Conservation (phyloP, 2,329 filamentous ascomycete species). For the Calonectria fujianensis region DNA sequence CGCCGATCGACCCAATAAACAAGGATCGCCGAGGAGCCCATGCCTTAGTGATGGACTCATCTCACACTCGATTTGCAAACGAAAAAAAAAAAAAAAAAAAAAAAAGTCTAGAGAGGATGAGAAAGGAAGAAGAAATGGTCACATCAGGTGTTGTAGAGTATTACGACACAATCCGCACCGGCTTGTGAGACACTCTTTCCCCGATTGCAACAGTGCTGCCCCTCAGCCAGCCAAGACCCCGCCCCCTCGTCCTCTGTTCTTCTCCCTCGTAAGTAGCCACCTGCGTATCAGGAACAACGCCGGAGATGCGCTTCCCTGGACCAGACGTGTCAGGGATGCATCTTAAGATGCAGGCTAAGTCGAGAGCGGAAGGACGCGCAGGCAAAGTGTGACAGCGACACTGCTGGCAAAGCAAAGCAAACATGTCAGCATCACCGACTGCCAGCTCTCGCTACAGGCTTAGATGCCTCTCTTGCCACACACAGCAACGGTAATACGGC, state of each 20-base stretch:
- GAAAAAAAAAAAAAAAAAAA: not conserved
- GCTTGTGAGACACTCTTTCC: not conserved
- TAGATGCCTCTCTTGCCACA: not conserved
- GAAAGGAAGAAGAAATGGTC: not conserved
- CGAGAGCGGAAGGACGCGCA: not conserved
- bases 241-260: not conserved
- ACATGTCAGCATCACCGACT: conserved; percentile 4
- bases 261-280: not conserved
- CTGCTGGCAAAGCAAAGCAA: not conserved
- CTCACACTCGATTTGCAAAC: not conserved
- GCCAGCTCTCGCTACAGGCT: not conserved
- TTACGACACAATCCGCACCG: not conserved
- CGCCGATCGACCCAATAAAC: conserved; percentile 10
- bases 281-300: not conserved
- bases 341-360: not conserved
- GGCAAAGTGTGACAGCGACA: not conserved
- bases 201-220: not conserved
- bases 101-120: not conserved
- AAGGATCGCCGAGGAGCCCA: not conserved
- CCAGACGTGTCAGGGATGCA: not conserved
- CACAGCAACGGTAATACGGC: not conserved
- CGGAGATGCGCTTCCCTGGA: not conserved
- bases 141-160: not conserved
- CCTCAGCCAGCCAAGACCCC: not conserved
- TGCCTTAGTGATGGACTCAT: not conserved